Percentiles rank a stretch among this genome's conserved stretches.
These are phyloP conservation scores for Ascoidea asiatica DNA, from an alignment of 805 yeast genomes.

Conservation along the genomic window DNA sequence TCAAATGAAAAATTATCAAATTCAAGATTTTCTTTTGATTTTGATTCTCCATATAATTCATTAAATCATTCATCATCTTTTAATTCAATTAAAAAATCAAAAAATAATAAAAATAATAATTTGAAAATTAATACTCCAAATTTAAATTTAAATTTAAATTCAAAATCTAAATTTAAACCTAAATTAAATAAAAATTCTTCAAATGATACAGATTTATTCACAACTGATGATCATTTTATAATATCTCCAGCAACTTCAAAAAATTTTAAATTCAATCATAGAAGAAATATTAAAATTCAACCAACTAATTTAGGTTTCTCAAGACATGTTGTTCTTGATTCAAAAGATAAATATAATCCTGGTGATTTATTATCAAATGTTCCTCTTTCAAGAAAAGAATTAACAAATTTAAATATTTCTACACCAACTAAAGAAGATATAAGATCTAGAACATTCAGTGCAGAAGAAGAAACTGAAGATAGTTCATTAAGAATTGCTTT, in stretches of 20 bases:
- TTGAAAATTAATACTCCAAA: background rate
- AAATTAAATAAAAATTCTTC: background rate
- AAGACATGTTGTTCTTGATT: constrained; percentile 36
- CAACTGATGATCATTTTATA: background rate
- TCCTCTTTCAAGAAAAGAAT: constrained; percentile 37
- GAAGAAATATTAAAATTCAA: constrained; percentile 1
- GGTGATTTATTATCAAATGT: constrained; percentile 79
- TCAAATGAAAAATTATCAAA: background rate
- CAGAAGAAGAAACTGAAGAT: constrained; percentile 63
- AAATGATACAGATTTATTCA: background rate
- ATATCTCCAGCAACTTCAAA: background rate
- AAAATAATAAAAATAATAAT: too few relatives aligned
- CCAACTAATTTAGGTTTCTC: constrained; percentile 15
- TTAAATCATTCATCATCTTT: background rate
- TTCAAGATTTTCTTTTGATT: background rate
- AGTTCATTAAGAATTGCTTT: constrained; percentile 48
- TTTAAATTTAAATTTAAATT: constrained; percentile 7
- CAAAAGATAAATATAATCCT: constrained; percentile 53
- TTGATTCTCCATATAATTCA: too few relatives aligned
- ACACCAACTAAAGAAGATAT: background rate
- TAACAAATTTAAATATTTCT: background rate
- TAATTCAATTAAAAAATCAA: background rate
- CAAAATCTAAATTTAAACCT: constrained; percentile 6
- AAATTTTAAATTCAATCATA: constrained; percentile 6
- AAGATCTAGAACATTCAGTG: constrained; percentile 23